Base-by-base conservation (phyloP, 164 flowering plant species). In the Tetracentron sinense region DNA sequence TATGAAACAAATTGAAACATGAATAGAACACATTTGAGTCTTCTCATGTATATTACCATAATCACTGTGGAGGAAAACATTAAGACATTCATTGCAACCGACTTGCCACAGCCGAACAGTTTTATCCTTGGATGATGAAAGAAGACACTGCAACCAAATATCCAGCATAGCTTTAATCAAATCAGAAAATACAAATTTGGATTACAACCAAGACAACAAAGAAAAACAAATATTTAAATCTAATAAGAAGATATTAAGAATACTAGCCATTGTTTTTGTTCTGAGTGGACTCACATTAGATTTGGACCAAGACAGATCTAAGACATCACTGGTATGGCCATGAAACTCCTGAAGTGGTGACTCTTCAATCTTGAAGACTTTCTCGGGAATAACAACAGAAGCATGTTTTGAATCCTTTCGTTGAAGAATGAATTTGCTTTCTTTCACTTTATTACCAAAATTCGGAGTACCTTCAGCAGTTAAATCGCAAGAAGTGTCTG, bases 81-180 rank as follows among this genome's bases (percentile, higher is more conserved):
- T 62, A 16, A 81, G 77, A 72, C 96, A 89, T 50, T 77, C 70
- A 56, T 75, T 62, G 6, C 65, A 64, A 26, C 86, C 92, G 58
- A 87, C 73, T 81, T 78, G 75, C 97, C 98, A 94, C 60, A 87
- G 27, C 0, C 97, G 85, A 75, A 87, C 97, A 38, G 97, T 94
- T 73, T 80, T 83, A 65, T 94, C 98, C 76, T 58, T 79, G n/a
- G 98, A 94, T 22, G 95, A 80, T 29, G 97, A 90, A 58, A 94
- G 82, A 69, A 90, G 77, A 64, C 52, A 57, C 97, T 94, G 93
- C 81, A 82, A 51, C 30, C 33, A 69, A 64, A 47, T 14, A 44
- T 46, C 1, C 5, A 60, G 26, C 21, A 52, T 64, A 56, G 35
- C 25, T 53, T 62, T 5, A 6, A 47, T n/a, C n/a, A n/a, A 25